Evolutionary conservation across 2,329 filamentous ascomycete genomes (phyloP), one percentile per base, ranked within the genome.

Genomic region (Colletotrichum sp.): DNA sequence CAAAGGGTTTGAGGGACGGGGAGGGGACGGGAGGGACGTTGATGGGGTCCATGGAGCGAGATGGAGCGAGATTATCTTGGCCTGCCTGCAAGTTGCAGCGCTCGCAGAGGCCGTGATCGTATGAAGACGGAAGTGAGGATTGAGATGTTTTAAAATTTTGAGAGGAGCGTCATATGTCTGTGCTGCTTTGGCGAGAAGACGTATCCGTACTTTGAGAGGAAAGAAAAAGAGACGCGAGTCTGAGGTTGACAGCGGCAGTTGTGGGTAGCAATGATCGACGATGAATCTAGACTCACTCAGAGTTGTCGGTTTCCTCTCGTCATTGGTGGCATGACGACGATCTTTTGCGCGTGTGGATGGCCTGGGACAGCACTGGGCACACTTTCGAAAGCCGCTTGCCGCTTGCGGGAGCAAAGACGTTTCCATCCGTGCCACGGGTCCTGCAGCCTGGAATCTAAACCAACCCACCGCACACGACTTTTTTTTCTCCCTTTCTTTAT

Each of bases 401-500:
- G 74, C 18, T 52, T 59, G 65, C 57, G 64, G 34, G 75, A 70
- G 72, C 72, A 71, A 65, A 67, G 75, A 76, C 72, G 30, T 52
- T 72, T 72, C 63, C 63, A 76, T 76, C 72, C 62, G 72, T 77
- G 68, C 68, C 72, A 55, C 36, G 39, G 52, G 36, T 34, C 59
- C 44, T 71, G 70, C 60, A 69, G 57, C 24, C 32, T 28, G 34
- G 55, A 60, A 39, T 63, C 24, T 65, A 28, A 59, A 49, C 39
- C 39, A 49, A 36, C 28, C 34, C 12, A n/a, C 44, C 68, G 28
- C 63, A 28, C 36, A 52, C 24, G 49, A 34, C 30, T 18, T 52
- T 21, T 44, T 44, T 18, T 28, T 57, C 1, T 9, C 3, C 7
- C 8, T 34, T 57, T 28, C 26, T 59, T 16, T 59, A 8, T 28